Evolutionary conservation across 345 rosid genomes (phyloP), one percentile per base, ranked within the genome.

Genomic region (Firmiana major): DNA sequence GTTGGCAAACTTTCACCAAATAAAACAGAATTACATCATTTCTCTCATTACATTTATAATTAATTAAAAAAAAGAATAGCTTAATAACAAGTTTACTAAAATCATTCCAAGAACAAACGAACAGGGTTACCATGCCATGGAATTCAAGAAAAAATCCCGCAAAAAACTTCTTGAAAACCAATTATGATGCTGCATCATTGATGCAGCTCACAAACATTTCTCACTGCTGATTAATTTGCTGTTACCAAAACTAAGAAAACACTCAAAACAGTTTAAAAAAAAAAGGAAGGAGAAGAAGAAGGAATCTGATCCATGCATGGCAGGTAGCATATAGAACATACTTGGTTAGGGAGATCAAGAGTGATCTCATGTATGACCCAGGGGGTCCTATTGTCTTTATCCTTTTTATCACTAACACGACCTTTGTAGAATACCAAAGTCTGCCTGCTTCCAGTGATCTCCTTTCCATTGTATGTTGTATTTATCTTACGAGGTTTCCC

Each of bases 341-440:
- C 78, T 53, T 80, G 77, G 63, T 38, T 16, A 22, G 84, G 77
- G 64, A 53, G 76, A n/a, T 17, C 42, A 4, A 64, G 10, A 0
- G 73, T 66, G 73, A 48, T 77, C 69, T 90, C 91, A 1, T 87
- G 84, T 28, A 78, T 80, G 3, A 84, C 62, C 82, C 82, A 91
- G 0, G 42, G 19, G 1, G 87, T 78, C 72, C 73, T 76, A 4
- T 34, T 64, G 64, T 38, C 73, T 0, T 19, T 75, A 6, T 31
- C 62, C 3, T 40, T 63, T 13, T 64, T 22, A 9, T 79, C 75
- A 0, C 78, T 64, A 31, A 11, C 34, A 19, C 78, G 74, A 31
- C 77, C 75, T 1, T 2, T n/a, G 11, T 86, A 45, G 78, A 87
- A 90, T 34, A 85, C 81, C 59, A 90, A 57, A 54, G 79, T 70